Evolutionary conservation across 257 asterid genomes (phyloP), one percentile per base, ranked within the genome.

Genomic region (Nicotiana undulata): DNA sequence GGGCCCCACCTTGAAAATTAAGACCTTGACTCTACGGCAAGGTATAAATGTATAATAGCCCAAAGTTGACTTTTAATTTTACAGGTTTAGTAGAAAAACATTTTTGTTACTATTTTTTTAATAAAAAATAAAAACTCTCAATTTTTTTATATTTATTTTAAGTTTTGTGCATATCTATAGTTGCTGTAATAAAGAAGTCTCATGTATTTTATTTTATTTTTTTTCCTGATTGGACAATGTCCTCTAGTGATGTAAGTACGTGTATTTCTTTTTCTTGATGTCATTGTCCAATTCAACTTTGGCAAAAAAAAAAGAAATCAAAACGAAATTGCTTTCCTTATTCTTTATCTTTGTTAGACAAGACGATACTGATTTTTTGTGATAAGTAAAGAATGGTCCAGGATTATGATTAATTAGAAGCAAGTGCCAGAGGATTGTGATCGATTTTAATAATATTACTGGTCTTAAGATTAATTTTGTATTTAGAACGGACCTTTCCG

Each of bases 1-100:
- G 86, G 84, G 76, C 60, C 86, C 81, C 49, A 40, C 53, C 10
- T 6, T 12, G 64, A 20, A 44, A 46, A 40, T 46, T 63, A 44
- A 44, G 7, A 26, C 26, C 61, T 55, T 55, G 61, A 55, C 22
- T 16, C 0, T 53, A 18, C 63, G 4, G 5, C 28, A 20, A 7
- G 9, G 65, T 51, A 13, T 40, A 40, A 40, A 40, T 40, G 64
- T 20, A 20, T 20, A 9, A 20, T 8, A 24, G 40, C 16, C 78
- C 16, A 6, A 24, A 72, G 15, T 24, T 72, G 61, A 72, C 78
- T 72, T 4, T 15, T 11, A 1, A 6, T 17, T 56, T 70, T 22
- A 40, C 77, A 26, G 55, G 11, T 15, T 15, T 7, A 31, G 7
- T 40, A 63, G 24, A 16, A 31, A 29, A 8, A 6, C 28, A 32